Percentiles rank a stretch among this genome's conserved stretches.
Conservation (phyloP, 2,329 filamentous ascomycete genomes). For the Coleophoma crateriformis region DNA sequence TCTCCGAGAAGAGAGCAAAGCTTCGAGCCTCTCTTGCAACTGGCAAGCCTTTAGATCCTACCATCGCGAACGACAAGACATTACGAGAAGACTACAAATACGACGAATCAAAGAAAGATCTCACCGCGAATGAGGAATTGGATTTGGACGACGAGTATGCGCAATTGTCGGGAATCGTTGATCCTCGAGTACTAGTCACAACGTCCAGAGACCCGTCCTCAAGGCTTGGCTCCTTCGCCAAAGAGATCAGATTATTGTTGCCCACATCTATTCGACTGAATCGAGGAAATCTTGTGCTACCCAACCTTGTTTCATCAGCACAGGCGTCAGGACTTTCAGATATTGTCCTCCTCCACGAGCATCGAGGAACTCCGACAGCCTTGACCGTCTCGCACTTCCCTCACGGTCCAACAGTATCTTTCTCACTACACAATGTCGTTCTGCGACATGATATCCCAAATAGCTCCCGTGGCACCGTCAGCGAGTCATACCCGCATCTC, state of each 20-base stretch:
- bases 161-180: constrained; percentile 83
- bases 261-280: constrained; percentile 87
- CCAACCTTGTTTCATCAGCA: constrained; percentile 78
- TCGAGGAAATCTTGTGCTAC: constrained; percentile 82
- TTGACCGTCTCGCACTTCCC: constrained; percentile 83
- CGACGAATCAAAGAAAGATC: constrained; percentile 74
- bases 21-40: constrained; percentile 81
- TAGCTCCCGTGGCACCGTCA: constrained; percentile 78
- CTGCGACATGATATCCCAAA: constrained; percentile 91
- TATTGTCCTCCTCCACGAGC: constrained; percentile 83
- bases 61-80: constrained; percentile 79
- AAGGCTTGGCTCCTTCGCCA: constrained; percentile 81
- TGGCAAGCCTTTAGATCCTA: constrained; percentile 77
- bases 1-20: constrained; percentile 84
- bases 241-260: constrained; percentile 79
- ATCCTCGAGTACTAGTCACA: constrained; percentile 83
- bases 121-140: constrained; percentile 61
- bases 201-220: constrained; percentile 86
- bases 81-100: constrained; percentile 88
- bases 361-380: constrained; percentile 86
- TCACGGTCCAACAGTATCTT: constrained; percentile 81
- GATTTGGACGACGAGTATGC: constrained; percentile 87
- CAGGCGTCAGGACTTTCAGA: constrained; percentile 78
- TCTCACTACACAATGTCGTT: constrained; percentile 88
- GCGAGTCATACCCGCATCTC: constrained; percentile 87